Evolutionary conservation across 805 yeast species (phyloP), one percentile per base, ranked within the genome.

Genomic region (Candida ulmi): DNA sequence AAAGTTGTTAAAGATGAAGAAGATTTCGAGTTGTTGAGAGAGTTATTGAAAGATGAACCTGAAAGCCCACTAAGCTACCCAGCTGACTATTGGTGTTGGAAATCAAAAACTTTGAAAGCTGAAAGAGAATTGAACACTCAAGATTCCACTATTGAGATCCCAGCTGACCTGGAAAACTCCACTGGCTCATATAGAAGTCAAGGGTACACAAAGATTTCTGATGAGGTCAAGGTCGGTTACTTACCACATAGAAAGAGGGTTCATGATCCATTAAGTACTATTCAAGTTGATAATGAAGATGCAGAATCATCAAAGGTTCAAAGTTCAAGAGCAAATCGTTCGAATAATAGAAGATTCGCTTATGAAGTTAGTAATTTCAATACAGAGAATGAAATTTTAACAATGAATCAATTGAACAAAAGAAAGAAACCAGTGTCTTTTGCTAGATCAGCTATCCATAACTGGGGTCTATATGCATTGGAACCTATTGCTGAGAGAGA

Each of bases 381-480:
- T 31, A 71, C 87, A 3, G 95, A 86, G 51, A 80, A 85, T 1
- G 97, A 88, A 52, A 73, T 86, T 6, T 65, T 90, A 49, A 82
- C 86, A 33, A 72, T 88, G 63, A 91, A 90, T 58, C 95, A 91
- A 46, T 72, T 91, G 51, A 85, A 87, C 48, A 88, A 87, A 56
- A 74, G 97, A 46, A 86, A 83, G 60, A 91, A 91, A 55, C 95
- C 96, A 0, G 97, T 91, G 8, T 83, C 93, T n/a, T 90, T 90
- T 69, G 97, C 97, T 0, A 71, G 98, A 39, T 88, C 97, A 2
- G 95, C 97, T 0, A 93, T 93, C 54, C 99, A 93, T 60, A 88
- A 91, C 55, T 93, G 99, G 99, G 99, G 99, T 0, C 65, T 93
- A 30, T 93, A 88, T 62, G 99, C 99, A 0, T 66, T 86, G 53